These are phyloP conservation scores for Phyllosticta citrichinensis DNA, from an alignment of 2,329 filamentous ascomycete species.

Conservation along the genomic window DNA sequence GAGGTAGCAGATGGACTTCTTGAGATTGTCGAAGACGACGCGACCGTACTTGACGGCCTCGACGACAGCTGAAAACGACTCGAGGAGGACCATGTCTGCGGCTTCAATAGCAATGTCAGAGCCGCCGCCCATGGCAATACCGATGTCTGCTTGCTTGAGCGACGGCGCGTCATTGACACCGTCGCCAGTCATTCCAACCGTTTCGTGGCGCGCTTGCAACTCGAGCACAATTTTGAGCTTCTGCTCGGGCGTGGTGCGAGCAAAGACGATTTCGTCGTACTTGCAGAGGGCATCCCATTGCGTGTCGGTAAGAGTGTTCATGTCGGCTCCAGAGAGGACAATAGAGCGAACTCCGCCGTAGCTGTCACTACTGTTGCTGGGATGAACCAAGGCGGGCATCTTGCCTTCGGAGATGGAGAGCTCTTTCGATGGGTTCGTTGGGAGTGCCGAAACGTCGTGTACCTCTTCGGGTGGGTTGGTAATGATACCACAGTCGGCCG, in stretches of 20 bases:
- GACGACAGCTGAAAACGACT: slow-evolving; percentile 62
- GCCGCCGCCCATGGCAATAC: slow-evolving; percentile 49
- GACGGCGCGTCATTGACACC: slow-evolving; percentile 43
- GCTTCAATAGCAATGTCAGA: slow-evolving; percentile 54
- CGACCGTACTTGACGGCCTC: slow-evolving; percentile 63
- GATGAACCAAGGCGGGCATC: neutral
- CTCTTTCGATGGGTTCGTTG: slow-evolving; percentile 18
- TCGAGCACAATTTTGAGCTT: slow-evolving; percentile 72
- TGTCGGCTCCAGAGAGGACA: slow-evolving; percentile 34
- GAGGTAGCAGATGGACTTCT: slow-evolving; percentile 67
- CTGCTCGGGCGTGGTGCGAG: slow-evolving; percentile 66
- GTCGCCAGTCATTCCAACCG: slow-evolving; percentile 44
- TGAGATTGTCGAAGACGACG: slow-evolving; percentile 70
- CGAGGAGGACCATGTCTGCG: slow-evolving; percentile 53
- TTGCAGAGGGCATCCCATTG: slow-evolving; percentile 58
- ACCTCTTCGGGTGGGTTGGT: slow-evolving; percentile 41
- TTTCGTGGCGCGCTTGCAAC: slow-evolving; percentile 51
- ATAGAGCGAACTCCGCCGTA: slow-evolving; percentile 28
- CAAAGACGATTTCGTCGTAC: slow-evolving; percentile 67
- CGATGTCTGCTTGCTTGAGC: slow-evolving; percentile 49
- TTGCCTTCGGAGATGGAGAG: slow-evolving; percentile 9
- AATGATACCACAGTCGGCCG: slow-evolving; percentile 61
- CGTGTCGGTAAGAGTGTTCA: slow-evolving; percentile 53
- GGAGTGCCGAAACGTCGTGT: slow-evolving; percentile 45
- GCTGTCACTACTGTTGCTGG: slow-evolving; percentile 37